Percentiles rank a stretch among this genome's conserved stretches.
Evolutionary conservation across 2,329 filamentous ascomycete species (phyloP).

Genomic region (Monascus ruber): DNA sequence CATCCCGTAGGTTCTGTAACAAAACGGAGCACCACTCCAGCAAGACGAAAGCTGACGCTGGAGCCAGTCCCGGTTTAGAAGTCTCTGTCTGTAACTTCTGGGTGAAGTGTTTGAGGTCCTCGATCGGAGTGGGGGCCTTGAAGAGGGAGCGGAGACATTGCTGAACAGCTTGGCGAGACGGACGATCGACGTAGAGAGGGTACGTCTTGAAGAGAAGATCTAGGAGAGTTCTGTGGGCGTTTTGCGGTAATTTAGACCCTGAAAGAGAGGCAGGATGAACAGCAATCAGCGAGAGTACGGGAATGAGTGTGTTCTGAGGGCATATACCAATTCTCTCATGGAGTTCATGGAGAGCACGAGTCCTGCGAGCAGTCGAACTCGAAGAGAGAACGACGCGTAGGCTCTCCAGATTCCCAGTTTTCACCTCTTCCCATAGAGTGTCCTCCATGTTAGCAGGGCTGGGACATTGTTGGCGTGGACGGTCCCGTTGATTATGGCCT

Average conservation of each 20-base stretch:
- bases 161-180: slow-evolving; percentile 73
- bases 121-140: slow-evolving; percentile 43
- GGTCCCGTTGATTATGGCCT: slow-evolving; percentile 12
- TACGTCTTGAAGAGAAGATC: slow-evolving; percentile 77
- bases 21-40: slow-evolving; percentile 81
- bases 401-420: slow-evolving; percentile 28
- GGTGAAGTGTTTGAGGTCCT: slow-evolving; percentile 46
- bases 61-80: slow-evolving; percentile 63
- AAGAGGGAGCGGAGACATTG: slow-evolving; percentile 63
- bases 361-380: slow-evolving; percentile 31
- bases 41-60: slow-evolving; percentile 73
- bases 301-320: not conserved
- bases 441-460: slow-evolving; percentile 29
- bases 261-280: not conserved
- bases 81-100: slow-evolving; percentile 59
- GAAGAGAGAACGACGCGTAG: slow-evolving; percentile 30
- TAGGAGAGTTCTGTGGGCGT: slow-evolving; percentile 41
- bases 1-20: slow-evolving; percentile 57
- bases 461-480: slow-evolving; percentile 17
- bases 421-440: slow-evolving; percentile 35
- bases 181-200: slow-evolving; percentile 72
- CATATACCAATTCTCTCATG: slow-evolving; percentile 33
- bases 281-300: slow-evolving; percentile 7
- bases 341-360: slow-evolving; percentile 31
- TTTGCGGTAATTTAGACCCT: slow-evolving; percentile 23